These are phyloP conservation scores for Powellomyces hirtus DNA, from an alignment of 192 early-diverging fungal species.

Conservation along the genomic window DNA sequence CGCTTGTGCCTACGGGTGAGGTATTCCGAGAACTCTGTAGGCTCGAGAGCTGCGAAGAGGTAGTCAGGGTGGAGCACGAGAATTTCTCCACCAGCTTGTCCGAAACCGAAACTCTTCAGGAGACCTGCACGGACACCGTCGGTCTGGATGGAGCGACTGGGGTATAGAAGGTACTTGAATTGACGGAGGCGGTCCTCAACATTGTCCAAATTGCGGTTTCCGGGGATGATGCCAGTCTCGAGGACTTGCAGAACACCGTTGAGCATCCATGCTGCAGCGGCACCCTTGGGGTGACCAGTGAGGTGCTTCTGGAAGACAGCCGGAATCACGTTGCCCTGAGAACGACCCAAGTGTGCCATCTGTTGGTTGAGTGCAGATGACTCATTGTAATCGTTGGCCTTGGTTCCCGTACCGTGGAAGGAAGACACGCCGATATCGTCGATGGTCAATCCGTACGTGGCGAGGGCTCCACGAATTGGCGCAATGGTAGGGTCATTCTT, in stretches of 20 bases:
- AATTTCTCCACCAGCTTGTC: constrained; percentile 89
- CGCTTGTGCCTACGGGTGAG: constrained; percentile 63
- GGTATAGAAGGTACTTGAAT: constrained; percentile 80
- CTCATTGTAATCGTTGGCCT: constrained; percentile 96
- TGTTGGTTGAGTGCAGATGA: constrained; percentile 81
- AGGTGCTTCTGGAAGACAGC: constrained; percentile 89
- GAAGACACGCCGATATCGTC: constrained; percentile 93
- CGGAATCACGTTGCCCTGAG: constrained; percentile 74
- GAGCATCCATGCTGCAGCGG: constrained; percentile 96
- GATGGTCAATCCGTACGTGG: constrained; percentile 81
- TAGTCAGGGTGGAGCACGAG: constrained; percentile 88
- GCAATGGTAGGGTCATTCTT: constrained; percentile 68
- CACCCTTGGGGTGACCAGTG: constrained; percentile 96
- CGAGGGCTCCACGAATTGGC: constrained; percentile 83
- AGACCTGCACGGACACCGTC: constrained; percentile 86
- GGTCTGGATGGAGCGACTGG: constrained; percentile 82
- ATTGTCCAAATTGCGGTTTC: constrained; percentile 91
- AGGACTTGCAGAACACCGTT: constrained; percentile 87
- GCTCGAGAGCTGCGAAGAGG: constrained; percentile 70
- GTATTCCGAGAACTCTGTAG: constrained; percentile 71
- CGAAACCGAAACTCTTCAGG: constrained; percentile 93
- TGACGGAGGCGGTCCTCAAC: constrained; percentile 70
- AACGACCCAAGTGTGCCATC: constrained; percentile 80
- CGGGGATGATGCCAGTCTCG: constrained; percentile 82
- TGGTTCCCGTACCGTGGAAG: constrained; percentile 94